phyloP scores from a whole-genome alignment of 176 grass and related monocot genomes.

The Zoysia japonica region DNA sequence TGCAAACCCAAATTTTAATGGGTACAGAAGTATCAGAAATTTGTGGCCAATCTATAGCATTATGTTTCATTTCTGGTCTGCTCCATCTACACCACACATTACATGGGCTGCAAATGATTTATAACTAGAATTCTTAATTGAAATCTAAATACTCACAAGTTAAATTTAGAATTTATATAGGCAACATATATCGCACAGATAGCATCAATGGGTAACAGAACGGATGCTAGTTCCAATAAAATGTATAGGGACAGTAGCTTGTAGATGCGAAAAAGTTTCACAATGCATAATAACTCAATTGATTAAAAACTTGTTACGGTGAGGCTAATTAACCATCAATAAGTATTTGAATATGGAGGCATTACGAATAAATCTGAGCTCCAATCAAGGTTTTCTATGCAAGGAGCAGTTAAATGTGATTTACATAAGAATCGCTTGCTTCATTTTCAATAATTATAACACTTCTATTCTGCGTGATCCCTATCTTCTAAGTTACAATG shows the following conservation, averaged over 20 bases:
- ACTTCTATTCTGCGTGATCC: not conserved
- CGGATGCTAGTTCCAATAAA: not conserved
- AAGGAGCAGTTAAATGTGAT: not conserved
- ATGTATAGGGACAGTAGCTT: not conserved
- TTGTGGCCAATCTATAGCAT: not conserved
- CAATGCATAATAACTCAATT: not conserved
- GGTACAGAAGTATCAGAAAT: not conserved
- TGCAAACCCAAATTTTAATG: not conserved
- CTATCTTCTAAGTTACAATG: not conserved
- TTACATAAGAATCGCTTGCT: not conserved
- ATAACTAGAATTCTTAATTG: not conserved
- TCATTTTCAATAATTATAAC: not conserved
- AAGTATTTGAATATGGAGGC: not conserved
- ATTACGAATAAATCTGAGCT: no score
- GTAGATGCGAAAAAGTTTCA: not conserved
- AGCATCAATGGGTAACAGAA: not conserved
- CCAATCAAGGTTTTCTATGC: not conserved
- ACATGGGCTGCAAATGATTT: constrained; percentile 8
- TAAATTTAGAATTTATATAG: not conserved
- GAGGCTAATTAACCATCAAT: no score
- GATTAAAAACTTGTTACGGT: not conserved
- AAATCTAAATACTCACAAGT: not conserved
- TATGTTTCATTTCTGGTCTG: no score
- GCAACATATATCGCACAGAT: not conserved
- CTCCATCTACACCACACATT: not conserved